Evolutionary conservation across 306 rosid species (phyloP), one percentile per base, ranked within the genome.

Genomic region (Prunus davidiana): DNA sequence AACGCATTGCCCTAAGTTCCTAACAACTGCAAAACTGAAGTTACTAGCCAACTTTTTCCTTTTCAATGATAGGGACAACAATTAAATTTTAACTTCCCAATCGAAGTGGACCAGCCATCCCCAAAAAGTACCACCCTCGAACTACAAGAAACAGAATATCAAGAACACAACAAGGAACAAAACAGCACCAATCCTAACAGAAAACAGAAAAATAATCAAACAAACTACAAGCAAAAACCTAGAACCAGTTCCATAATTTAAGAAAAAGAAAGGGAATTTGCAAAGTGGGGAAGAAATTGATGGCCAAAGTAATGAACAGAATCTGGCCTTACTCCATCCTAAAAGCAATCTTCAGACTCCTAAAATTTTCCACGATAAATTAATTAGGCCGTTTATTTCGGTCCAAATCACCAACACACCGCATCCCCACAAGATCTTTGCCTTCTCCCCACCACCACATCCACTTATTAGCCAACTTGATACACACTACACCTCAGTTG

Each of bases 1-100:
- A 75, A 83, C 41, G 28, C 49, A 47, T 32, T 32, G 34, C 60
- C 62, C 63, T 10, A 38, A 77, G 38, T 60, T 25, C 64, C 8
- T 20, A 20, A 65, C 8, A 57, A 13, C 15, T 46, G 51, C 65
- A 72, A 64, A 56, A 56, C 41, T 24, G 54, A 41, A 72, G n/a
- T 55, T n/a, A 55, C n/a, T 55, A 55, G 24, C 24, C 61, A 0
- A 34, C 7, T 5, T 34, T 34, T 34, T 19, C 11, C n/a, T 55
- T 55, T 16, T n/a, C 3, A 19, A 55, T 19, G 24, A 55, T n/a
- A 55, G 10, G 13, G n/a, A 8, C 8, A 0, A 55, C 13, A 20
- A 55, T 55, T 22, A n/a, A 55, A 14, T 51, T 51, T 51, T 8
- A 51, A 51, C 20, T 51, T 51, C 19, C 18, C 56, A 16, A 51